Percentiles rank a stretch among this genome's conserved stretches.
Evolutionary conservation across 257 asterid species (phyloP).

Genomic region (Prunella vulgaris): DNA sequence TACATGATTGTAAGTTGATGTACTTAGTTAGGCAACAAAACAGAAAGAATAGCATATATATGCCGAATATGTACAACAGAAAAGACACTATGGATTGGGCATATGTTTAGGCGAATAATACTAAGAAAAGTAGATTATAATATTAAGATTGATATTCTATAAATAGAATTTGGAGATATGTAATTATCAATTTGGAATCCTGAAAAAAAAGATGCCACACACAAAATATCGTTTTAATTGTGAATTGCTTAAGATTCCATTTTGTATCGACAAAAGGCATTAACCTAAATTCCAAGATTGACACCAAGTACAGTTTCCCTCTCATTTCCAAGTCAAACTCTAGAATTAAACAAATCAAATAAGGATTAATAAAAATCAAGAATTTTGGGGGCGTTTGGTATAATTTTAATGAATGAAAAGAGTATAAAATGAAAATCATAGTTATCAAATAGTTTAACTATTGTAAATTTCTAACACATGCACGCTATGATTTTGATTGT

Average conservation of each 20-base stretch:
- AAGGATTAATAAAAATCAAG: no score
- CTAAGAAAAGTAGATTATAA: not conserved
- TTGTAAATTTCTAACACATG: no score
- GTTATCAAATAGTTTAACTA: no score
- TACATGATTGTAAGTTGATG: not conserved
- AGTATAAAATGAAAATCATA: no score
- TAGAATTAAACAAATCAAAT: no score
- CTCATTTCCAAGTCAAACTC: no score
- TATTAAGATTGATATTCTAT: not conserved
- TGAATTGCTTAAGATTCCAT: not conserved
- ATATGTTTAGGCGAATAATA: not conserved
- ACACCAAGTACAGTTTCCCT: not conserved
- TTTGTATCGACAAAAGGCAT: not conserved
- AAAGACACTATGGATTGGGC: not conserved
- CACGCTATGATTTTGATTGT: no score
- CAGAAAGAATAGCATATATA: not conserved
- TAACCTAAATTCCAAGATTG: slow-evolving; percentile 16
- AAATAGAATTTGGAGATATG: no score
- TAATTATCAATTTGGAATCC: no score
- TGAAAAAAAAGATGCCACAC: slow-evolving; percentile 10
- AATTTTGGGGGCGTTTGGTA: no score
- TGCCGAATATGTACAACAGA: not conserved
- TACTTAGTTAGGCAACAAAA: not conserved
- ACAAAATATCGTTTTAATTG: not conserved
- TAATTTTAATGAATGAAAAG: no score